Evolutionary conservation across 2,329 filamentous ascomycete species (phyloP).

Genomic region (Malbranchea zuffiana): DNA sequence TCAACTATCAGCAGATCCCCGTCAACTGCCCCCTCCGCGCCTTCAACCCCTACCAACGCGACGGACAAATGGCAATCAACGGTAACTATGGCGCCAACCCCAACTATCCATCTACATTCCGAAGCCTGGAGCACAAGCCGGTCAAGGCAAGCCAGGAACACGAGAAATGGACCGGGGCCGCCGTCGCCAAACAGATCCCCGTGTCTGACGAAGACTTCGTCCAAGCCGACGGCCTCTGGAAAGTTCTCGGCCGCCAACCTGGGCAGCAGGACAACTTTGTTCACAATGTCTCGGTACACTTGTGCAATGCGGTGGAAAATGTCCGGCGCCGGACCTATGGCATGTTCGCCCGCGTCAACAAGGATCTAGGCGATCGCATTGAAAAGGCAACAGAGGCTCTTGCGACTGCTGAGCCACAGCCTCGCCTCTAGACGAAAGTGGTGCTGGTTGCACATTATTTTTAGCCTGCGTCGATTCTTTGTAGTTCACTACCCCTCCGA

Average conservation of each 20-base stretch:
- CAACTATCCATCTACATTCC: conserved; percentile 41
- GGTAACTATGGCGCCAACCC: conserved; percentile 53
- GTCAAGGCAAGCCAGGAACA: conserved; percentile 35
- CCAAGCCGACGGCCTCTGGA: conserved; percentile 35
- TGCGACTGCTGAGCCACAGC: conserved; percentile 8
- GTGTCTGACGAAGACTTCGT: conserved; percentile 37
- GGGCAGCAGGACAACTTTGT: conserved; percentile 54
- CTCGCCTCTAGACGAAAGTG: conserved; percentile 10
- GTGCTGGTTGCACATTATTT: neutral
- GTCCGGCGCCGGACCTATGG: conserved; percentile 49
- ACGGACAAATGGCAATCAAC: conserved; percentile 57
- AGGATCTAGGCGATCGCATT: conserved; percentile 43
- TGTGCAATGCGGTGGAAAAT: conserved; percentile 43
- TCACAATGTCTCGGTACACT: conserved; percentile 47
- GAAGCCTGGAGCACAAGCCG: conserved; percentile 27
- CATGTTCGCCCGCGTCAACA: conserved; percentile 50
- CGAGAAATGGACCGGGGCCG: conserved; percentile 35
- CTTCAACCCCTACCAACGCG: conserved; percentile 58
- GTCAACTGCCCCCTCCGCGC: conserved; percentile 46
- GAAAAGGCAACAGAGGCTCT: conserved; percentile 41
- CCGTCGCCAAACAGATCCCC: conserved; percentile 31
- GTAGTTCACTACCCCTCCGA: no score
- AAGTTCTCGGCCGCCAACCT: conserved; percentile 32
- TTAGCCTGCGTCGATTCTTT: no score
- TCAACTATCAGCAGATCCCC: conserved; percentile 55